Base-by-base conservation (phyloP, 495 filamentous ascomycete species). In the Tuber indicum region DNA sequence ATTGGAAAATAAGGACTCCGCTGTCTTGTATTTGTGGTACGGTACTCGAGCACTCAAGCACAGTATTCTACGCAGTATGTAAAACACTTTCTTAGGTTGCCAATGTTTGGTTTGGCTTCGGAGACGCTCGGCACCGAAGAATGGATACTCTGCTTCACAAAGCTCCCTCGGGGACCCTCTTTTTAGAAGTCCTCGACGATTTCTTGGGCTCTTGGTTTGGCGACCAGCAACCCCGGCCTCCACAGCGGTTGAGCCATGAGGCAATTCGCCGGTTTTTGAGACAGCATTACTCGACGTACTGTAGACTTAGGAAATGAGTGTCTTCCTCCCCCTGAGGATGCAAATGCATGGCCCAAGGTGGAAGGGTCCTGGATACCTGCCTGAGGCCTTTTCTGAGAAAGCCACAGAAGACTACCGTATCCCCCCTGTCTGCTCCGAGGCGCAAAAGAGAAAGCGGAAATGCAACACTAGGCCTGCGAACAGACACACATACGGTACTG, bases 381-480 rank as follows among this genome's bases (percentile, higher is more conserved):
- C 7, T 66, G 58, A 66, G 58, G 58, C n/a, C 58, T 66, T 66
- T 66, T 36, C 58, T 17, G 58, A 66, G 58, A 66, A 66, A 66
- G 26, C 58, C 58, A 66, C 58, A 36, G 26, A 17, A 36, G 58
- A 14, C 26, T 36, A 41, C 39, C 39, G 39, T 41, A 66, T 66
- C 32, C 58, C 58, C 32, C 32, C 32, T 66, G 58, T 58, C 32
- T 36, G 7, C 58, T 19, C 58, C 26, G 36, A n/a, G 58, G 26
- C 58, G 58, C 12, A 9, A 66, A 36, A 66, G 58, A 17, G 26
- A 32, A 66, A 16, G 26, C 32, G 26, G 32, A 66, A 26, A 36
- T 66, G 58, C 58, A 66, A 66, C 26, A 66, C 32, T 36, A 36
- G 26, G 26, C 12, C 58, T 17, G 14, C 14, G 58, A 66, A 66